Evolutionary conservation across 2,329 filamentous ascomycete genomes (phyloP), one percentile per base, ranked within the genome.

Genomic region (Epichloe glyceriae): DNA sequence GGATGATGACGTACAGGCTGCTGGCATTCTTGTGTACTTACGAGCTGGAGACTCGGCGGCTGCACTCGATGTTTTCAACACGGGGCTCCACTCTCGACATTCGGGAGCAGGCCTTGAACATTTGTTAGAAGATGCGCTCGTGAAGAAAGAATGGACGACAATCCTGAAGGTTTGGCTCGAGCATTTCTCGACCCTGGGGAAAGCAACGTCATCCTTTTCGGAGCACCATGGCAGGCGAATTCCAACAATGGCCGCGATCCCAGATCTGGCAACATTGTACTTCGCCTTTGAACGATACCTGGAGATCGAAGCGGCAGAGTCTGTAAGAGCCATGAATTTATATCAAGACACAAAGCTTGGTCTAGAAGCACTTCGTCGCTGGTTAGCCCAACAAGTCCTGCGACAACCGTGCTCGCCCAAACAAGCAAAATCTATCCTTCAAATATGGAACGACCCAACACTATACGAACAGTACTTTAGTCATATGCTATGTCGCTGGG

Each of bases 391-490:
- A 19, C 55, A 60, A 48, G 65, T 63, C 0, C 49, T 71, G 11
- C 52, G 47, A 42, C 58, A 68, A 12, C 63, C 63, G 12, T 70
- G 67, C 46, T 51, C 58, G 8, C 66, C 69, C 0, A 57, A 56
- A 2, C 57, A 65, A 52, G 69, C 69, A 3, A 49, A 56, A 12
- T 51, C 59, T 35, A 64, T 79, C 15, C 66, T 79, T 6, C 60
- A 61, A 19, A 59, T 67, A 10, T 64, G 71, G 37, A 56, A 65
- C 11, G 68, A 76, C 43, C 53, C 57, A 1, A 43, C 58, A 0
- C 60, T 71, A 7, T 78, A 73, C 55, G 68, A 74, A 49, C 60
- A 66, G 4, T 75, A 73, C 52, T 61, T 79, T 19, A 56, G 61
- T 10, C 49, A 52, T 10, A 63, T 69, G 55, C 53, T 68, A 35